Evolutionary conservation across 2,329 filamentous ascomycete genomes (phyloP).

Genomic region (Parascedosporium putredinis): DNA sequence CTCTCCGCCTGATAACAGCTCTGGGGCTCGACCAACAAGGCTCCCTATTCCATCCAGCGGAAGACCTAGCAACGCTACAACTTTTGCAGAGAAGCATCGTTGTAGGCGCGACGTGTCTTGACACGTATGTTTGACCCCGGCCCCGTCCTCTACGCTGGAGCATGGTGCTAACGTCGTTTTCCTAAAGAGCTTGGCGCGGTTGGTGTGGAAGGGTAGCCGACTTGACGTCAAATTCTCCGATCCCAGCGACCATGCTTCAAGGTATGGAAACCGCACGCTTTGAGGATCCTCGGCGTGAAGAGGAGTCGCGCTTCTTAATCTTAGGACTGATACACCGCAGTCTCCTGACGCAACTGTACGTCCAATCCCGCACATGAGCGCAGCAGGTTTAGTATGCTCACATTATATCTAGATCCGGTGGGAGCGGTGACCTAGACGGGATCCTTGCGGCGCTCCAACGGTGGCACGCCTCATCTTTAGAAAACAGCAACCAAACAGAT

Average conservation of each 20-base stretch:
- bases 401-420: no score
- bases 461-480: background rate
- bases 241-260: background rate
- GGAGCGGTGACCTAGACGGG: background rate
- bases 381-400: background rate
- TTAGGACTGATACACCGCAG: background rate
- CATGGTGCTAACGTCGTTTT: background rate
- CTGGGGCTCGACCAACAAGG: background rate
- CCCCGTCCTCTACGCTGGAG: background rate
- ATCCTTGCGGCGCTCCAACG: background rate
- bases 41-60: background rate
- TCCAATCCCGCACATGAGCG: no score
- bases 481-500: background rate
- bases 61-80: background rate
- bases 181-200: background rate
- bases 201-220: constrained; percentile 1
- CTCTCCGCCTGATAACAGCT: background rate
- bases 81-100: background rate
- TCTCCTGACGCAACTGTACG: background rate
- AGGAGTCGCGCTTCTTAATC: background rate
- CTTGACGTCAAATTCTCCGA: no score
- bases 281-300: background rate
- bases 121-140: background rate
- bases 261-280: background rate
- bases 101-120: background rate